Percentiles rank a stretch among this genome's conserved stretches.
phyloP scores from a whole-genome alignment of 306 rosid species.

The Begonia peltatifolia region DNA sequence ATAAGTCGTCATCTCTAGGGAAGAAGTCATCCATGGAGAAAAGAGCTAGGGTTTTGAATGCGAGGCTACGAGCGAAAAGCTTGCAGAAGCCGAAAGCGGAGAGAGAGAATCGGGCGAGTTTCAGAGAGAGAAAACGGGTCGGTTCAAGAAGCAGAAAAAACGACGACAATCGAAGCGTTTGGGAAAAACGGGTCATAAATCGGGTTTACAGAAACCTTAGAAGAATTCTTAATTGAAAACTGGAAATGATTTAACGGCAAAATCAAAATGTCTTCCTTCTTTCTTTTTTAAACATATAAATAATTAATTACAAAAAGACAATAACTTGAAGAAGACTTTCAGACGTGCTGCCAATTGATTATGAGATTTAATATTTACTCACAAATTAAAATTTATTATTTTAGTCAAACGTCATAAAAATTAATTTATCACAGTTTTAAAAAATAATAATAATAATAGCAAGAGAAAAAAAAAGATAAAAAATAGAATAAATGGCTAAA shows the following conservation, averaged over 20 bases:
- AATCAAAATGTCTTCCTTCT: not conserved
- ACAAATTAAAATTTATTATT: not conserved
- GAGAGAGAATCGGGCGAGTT: slow-evolving; percentile 19
- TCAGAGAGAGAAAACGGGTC: slow-evolving; percentile 38
- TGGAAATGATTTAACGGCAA: not conserved
- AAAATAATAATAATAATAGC: too few species aligned
- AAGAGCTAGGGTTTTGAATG: slow-evolving; percentile 47
- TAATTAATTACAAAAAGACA: too few species aligned
- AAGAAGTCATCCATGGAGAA: slow-evolving; percentile 44
- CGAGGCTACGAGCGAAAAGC: slow-evolving; percentile 32
- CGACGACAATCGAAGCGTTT: not conserved
- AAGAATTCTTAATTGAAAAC: too few species aligned
- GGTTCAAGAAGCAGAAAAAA: not conserved
- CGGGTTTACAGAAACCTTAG: not conserved
- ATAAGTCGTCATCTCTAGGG: slow-evolving; percentile 14
- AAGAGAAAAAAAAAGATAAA: too few species aligned
- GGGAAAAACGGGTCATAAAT: not conserved
- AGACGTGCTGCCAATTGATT: not conserved
- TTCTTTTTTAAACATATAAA: not conserved
- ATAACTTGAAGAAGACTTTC: too few species aligned
- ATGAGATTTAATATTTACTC: not conserved
- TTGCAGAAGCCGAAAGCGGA: slow-evolving; percentile 53
- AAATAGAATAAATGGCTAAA: too few species aligned
- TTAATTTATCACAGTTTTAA: too few species aligned
- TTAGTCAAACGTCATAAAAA: not conserved